Evolutionary conservation across 2,329 filamentous ascomycete species (phyloP).

Genomic region (Paecilomyces dactylethromorphus): DNA sequence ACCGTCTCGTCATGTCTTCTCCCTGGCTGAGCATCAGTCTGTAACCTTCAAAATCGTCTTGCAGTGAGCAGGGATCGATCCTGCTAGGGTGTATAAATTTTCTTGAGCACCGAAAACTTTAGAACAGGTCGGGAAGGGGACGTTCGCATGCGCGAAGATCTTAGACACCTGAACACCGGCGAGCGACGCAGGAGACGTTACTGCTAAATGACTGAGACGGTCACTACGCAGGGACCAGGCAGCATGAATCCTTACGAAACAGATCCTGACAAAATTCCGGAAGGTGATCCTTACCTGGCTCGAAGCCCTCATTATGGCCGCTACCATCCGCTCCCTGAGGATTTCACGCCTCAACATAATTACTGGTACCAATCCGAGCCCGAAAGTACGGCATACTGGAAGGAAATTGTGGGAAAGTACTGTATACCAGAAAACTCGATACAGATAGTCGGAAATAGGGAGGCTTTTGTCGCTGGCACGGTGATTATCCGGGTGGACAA

Average conservation of each 20-base stretch:
- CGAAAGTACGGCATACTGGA: slow-evolving; percentile 27
- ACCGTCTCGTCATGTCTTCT: background rate
- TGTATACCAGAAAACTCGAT: slow-evolving; percentile 27
- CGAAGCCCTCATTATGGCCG: slow-evolving; percentile 28
- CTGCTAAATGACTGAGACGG: background rate
- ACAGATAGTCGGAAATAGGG: slow-evolving; percentile 21
- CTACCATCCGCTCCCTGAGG: slow-evolving; percentile 23
- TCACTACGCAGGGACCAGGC: slow-evolving; percentile 1
- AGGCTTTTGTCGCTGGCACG: slow-evolving; percentile 29
- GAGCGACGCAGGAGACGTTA: background rate
- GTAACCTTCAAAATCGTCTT: background rate
- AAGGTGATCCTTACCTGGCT: slow-evolving; percentile 26
- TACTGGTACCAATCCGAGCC: slow-evolving; percentile 26
- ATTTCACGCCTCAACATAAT: slow-evolving; percentile 29
- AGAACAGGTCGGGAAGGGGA: background rate
- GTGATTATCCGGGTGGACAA: slow-evolving; percentile 31
- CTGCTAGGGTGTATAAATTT: background rate
- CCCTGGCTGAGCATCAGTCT: background rate
- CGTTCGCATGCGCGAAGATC: background rate
- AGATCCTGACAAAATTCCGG: slow-evolving; percentile 20
- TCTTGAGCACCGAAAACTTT: background rate
- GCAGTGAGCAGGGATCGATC: background rate
- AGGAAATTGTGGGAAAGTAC: slow-evolving; percentile 22
- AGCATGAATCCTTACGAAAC: slow-evolving; percentile 29
- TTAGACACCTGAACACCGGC: background rate